phyloP scores from a whole-genome alignment of 108 stramenopile genomes.

The Asterionellopsis glacialis region DNA sequence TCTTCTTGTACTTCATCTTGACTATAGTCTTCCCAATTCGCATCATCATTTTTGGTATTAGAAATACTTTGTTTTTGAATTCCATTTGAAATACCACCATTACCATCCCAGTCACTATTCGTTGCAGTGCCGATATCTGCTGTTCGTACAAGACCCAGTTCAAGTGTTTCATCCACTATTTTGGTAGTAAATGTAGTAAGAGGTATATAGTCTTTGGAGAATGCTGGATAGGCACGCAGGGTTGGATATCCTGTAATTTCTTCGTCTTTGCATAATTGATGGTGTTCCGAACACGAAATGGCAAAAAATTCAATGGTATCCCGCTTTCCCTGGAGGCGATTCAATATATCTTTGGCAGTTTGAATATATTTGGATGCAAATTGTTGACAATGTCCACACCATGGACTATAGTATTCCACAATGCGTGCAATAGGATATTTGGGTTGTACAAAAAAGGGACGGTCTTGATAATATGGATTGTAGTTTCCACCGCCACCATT shows the following conservation, averaged over 20 bases:
- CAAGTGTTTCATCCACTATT: slow-evolving; percentile 18
- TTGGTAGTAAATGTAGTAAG: slow-evolving; percentile 11
- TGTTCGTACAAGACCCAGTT: slow-evolving; percentile 17
- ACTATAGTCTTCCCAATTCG: slow-evolving; percentile 5
- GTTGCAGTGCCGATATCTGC: slow-evolving; percentile 20
- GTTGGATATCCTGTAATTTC: slow-evolving; percentile 52
- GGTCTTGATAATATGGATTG: not conserved
- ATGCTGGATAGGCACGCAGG: slow-evolving; percentile 33
- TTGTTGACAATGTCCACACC: slow-evolving; percentile 63
- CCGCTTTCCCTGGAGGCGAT: slow-evolving; percentile 17
- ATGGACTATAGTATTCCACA: slow-evolving; percentile 72
- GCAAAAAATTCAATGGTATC: slow-evolving; percentile 46
- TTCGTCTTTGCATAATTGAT: slow-evolving; percentile 45
- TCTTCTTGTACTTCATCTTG: slow-evolving; percentile 4
- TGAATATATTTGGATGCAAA: slow-evolving; percentile 62
- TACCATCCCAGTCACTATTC: too few relatives aligned
- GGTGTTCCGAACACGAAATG: slow-evolving; percentile 59
- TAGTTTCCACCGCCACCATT: not conserved
- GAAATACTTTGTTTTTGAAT: slow-evolving; percentile 1
- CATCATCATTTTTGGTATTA: not conserved
- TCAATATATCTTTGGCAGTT: slow-evolving; percentile 33
- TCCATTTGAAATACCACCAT: slow-evolving; percentile 14
- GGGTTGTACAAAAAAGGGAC: slow-evolving; percentile 9
- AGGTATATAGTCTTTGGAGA: slow-evolving; percentile 19
- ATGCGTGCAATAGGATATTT: slow-evolving; percentile 51